Evolutionary conservation across 371 early-diverging fungal species (phyloP).

Genomic region (Syncephalastrum racemosum): DNA sequence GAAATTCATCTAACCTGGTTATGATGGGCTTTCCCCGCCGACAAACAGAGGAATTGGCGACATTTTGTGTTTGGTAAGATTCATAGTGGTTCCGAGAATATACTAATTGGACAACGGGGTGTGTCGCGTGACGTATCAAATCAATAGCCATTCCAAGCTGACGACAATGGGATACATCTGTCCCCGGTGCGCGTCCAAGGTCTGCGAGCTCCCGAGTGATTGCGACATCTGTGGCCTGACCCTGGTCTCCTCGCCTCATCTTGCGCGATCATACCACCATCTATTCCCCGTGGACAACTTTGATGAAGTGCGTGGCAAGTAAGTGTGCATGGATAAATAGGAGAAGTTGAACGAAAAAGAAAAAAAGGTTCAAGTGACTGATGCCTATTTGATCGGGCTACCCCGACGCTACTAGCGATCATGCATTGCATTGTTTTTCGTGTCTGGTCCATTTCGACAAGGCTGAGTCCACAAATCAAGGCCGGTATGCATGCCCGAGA

Average conservation of each 20-base stretch:
- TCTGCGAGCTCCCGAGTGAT: conserved; percentile 91
- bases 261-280: conserved; percentile 95
- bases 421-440: conserved; percentile 41
- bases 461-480: conserved; percentile 47
- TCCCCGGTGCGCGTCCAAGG: conserved; percentile 81
- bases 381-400: conserved; percentile 11
- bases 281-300: conserved; percentile 87
- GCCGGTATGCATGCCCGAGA: conserved; percentile 73
- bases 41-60: conserved; percentile 55
- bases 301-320: conserved; percentile 50
- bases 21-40: conserved; percentile 92
- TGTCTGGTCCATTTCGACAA: conserved; percentile 44
- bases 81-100: too few species aligned
- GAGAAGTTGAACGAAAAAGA: not conserved
- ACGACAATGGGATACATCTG: conserved; percentile 83
- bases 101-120: not conserved
- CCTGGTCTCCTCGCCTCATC: conserved; percentile 87
- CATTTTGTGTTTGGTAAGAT: conserved; percentile 82
- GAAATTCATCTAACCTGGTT: conserved; percentile 68
- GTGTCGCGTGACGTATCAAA: not conserved
- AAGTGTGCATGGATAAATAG: conserved; percentile 9
- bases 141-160: conserved; percentile 72
- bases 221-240: conserved; percentile 93
- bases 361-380: not conserved
- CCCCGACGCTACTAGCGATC: conserved; percentile 19